These are phyloP conservation scores for Kwoniella botswanensis DNA, from an alignment of 768 basidiomycete genomes.

Conservation along the genomic window DNA sequence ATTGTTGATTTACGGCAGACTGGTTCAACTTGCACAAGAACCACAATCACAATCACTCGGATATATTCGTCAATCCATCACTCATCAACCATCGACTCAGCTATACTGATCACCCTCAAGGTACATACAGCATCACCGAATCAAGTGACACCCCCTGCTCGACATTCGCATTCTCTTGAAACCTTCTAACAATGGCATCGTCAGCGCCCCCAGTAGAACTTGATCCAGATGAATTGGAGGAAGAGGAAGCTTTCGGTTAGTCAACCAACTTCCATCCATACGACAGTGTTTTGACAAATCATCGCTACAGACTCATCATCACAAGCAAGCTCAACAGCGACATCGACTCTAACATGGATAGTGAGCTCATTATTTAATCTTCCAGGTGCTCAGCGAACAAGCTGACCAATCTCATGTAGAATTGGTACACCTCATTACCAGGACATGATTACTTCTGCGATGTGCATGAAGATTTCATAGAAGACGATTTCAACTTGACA, in stretches of 20 bases:
- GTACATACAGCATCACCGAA: background rate
- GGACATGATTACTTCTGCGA: slow-evolving; percentile 96
- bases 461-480: slow-evolving; percentile 97
- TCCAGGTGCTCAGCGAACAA: background rate
- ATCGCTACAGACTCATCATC: slow-evolving; percentile 50
- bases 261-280: background rate
- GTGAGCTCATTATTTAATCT: slow-evolving; percentile 30
- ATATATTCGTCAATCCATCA: no score
- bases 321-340: slow-evolving; percentile 54
- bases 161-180: background rate
- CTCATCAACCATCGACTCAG: no score
- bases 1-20: background rate
- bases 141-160: background rate
- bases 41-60: no score
- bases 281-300: background rate
- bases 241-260: slow-evolving; percentile 45
- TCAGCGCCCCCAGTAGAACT: slow-evolving; percentile 34
- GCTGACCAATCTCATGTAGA: slow-evolving; percentile 40
- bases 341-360: slow-evolving; percentile 58
- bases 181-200: slow-evolving; percentile 7
- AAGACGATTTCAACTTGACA: slow-evolving; percentile 99
- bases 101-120: background rate
- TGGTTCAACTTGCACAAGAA: no score
- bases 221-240: slow-evolving; percentile 36
- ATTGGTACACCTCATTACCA: slow-evolving; percentile 56